Percentiles rank a stretch among this genome's conserved stretches.
These are phyloP conservation scores for Tolypocladium endophyticum DNA, from an alignment of 2,329 filamentous ascomycete genomes.

Conservation along the genomic window DNA sequence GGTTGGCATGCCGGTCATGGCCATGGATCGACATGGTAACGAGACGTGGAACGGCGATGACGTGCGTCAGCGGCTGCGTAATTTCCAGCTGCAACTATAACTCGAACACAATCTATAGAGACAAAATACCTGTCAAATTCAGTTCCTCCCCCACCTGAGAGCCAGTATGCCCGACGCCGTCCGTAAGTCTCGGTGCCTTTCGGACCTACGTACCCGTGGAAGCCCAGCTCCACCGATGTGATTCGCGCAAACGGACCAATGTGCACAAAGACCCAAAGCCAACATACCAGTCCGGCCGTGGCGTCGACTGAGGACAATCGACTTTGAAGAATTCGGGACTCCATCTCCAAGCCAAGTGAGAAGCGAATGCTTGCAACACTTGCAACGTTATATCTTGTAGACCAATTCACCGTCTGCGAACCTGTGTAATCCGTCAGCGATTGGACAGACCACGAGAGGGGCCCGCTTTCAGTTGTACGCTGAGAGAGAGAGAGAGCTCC, in stretches of 20 bases:
- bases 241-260: neutral
- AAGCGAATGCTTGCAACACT: neutral
- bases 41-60: slow-evolving; percentile 53
- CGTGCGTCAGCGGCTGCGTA: slow-evolving; percentile 40
- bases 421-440: slow-evolving; percentile 25
- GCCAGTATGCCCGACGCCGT: neutral
- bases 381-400: slow-evolving; percentile 51
- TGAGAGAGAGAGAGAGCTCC: neutral
- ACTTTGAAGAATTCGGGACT: neutral
- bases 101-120: slow-evolving; percentile 1
- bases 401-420: slow-evolving; percentile 53
- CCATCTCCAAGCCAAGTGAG: neutral
- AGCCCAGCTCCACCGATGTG: neutral
- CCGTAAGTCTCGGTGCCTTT: neutral
- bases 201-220: neutral
- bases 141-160: neutral
- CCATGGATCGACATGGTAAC: slow-evolving; percentile 26
- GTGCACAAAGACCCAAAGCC: neutral
- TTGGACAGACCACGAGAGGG: no score
- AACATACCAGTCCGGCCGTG: neutral
- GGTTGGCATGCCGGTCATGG: slow-evolving; percentile 64
- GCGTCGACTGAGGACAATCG: neutral
- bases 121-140: neutral
- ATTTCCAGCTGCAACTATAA: slow-evolving; percentile 34
- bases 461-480: neutral